Evolutionary conservation across 2,329 filamentous ascomycete genomes (phyloP).

Genomic region (Dothideomycetidae sp.): DNA sequence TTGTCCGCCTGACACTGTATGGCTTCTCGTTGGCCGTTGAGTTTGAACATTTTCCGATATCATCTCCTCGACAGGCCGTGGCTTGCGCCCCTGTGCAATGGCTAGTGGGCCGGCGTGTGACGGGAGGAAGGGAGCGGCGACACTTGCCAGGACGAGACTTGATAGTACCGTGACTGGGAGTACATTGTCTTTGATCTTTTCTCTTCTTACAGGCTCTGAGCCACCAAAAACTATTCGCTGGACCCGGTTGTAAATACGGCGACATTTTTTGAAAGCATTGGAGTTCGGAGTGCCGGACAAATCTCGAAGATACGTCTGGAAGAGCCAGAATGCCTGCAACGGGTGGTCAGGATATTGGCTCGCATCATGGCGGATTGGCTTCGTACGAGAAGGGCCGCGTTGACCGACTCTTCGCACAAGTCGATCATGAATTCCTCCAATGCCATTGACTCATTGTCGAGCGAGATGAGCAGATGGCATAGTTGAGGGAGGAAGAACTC

Average conservation of each 20-base stretch:
- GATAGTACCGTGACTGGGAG: constrained; percentile 67
- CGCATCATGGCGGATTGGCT: not conserved
- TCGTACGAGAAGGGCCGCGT: constrained; percentile 64
- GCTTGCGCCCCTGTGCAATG: constrained; percentile 67
- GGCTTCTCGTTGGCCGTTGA: constrained; percentile 50
- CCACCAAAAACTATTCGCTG: constrained; percentile 77
- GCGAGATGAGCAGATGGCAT: constrained; percentile 75
- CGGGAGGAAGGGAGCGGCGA: constrained; percentile 62
- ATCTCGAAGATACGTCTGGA: constrained; percentile 77
- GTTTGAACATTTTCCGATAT: constrained; percentile 44
- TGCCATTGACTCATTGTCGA: constrained; percentile 85
- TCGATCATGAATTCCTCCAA: constrained; percentile 78
- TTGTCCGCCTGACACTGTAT: constrained; percentile 45
- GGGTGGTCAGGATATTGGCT: constrained; percentile 2
- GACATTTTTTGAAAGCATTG: constrained; percentile 66
- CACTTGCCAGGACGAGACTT: constrained; percentile 63
- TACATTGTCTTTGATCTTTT: constrained; percentile 69
- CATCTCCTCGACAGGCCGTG: constrained; percentile 47
- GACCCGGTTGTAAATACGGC: constrained; percentile 75
- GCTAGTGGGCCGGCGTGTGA: constrained; percentile 66
- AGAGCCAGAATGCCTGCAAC: constrained; percentile 74
- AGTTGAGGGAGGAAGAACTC: constrained; percentile 80
- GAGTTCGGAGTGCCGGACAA: constrained; percentile 61
- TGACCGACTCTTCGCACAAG: constrained; percentile 75
- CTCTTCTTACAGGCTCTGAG: constrained; percentile 51